phyloP scores from a whole-genome alignment of 2,329 filamentous ascomycete species.

The Ophiocordyceps sinensis region DNA sequence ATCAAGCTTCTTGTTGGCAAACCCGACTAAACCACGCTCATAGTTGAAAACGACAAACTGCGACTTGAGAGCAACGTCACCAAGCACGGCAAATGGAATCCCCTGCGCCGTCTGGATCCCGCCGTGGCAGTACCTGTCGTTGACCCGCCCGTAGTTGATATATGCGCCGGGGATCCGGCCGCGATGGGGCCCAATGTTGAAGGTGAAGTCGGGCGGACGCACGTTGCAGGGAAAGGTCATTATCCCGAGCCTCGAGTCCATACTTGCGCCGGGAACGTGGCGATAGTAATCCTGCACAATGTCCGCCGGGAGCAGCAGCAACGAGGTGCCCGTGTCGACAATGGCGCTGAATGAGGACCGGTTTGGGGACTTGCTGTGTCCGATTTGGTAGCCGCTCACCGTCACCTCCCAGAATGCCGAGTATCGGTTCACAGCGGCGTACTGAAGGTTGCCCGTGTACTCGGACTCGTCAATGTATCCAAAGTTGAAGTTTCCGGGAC shows the following conservation, averaged over 20 bases:
- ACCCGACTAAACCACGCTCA: conserved; percentile 16
- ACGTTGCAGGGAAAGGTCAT: conserved; percentile 43
- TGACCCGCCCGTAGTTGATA: conserved; percentile 20
- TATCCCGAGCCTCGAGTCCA: conserved; percentile 32
- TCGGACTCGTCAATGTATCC: conserved; percentile 38
- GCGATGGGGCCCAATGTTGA: conserved; percentile 18
- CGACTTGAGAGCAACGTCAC: conserved; percentile 27
- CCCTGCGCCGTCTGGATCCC: conserved; percentile 22
- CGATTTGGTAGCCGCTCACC: conserved; percentile 40
- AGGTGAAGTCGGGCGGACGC: conserved; percentile 27
- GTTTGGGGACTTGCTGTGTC: conserved; percentile 10
- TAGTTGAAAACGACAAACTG: conserved; percentile 28
- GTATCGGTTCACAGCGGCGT: conserved; percentile 32
- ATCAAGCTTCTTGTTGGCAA: conserved; percentile 20
- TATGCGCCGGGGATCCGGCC: conserved; percentile 21
- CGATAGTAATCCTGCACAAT: conserved; percentile 46
- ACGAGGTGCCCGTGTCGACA: conserved; percentile 57
- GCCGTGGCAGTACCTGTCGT: conserved; percentile 17
- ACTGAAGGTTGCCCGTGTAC: conserved; percentile 43
- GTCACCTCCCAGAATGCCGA: conserved; percentile 50
- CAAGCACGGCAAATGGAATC: conserved; percentile 23
- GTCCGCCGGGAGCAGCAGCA: conserved; percentile 40
- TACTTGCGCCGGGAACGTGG: conserved; percentile 33
- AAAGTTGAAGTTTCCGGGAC: conserved; percentile 24
- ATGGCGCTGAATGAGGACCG: conserved; percentile 33